Evolutionary conservation across 2,329 filamentous ascomycete species (phyloP).

Genomic region (Beauveria sp.): DNA sequence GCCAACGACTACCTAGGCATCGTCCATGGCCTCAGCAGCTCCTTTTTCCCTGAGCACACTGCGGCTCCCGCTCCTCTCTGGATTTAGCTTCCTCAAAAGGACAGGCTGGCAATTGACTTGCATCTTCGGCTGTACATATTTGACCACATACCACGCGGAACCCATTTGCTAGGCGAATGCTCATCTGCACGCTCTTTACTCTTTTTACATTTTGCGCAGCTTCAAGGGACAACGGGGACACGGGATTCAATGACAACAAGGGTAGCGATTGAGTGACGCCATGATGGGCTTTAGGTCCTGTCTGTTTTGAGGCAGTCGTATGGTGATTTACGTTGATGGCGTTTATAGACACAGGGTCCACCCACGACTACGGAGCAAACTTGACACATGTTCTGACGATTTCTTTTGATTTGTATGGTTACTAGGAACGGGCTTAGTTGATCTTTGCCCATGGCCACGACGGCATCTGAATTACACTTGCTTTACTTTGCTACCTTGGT

Average conservation of each 20-base stretch:
- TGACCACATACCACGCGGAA: conserved; percentile 8
- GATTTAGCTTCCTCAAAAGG: conserved; percentile 34
- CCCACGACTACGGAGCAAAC: conserved; percentile 2
- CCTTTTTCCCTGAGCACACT: conserved; percentile 44
- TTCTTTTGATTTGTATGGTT: conserved; percentile 10
- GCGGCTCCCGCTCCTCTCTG: conserved; percentile 34
- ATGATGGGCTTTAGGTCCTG: background rate
- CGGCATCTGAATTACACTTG: conserved; percentile 7
- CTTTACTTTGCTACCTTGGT: background rate
- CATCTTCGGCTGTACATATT: conserved; percentile 27
- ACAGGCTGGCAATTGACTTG: conserved; percentile 1
- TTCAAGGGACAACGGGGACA: conserved; percentile 1
- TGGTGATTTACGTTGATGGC: conserved; percentile 2
- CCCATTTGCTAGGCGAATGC: background rate
- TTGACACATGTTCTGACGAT: conserved; percentile 9
- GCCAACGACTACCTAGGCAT: conserved; percentile 80
- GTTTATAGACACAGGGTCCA: conserved; percentile 5
- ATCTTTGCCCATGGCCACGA: conserved; percentile 4
- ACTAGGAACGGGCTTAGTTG: conserved; percentile 1
- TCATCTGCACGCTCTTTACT: background rate
- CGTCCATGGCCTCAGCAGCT: conserved; percentile 61
- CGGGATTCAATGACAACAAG: background rate
- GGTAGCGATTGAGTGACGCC: background rate
- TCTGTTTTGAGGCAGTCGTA: background rate
- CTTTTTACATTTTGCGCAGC: background rate